Conservation (phyloP, 1,284 basidiomycete genomes). For the Sutorius eximius region DNA sequence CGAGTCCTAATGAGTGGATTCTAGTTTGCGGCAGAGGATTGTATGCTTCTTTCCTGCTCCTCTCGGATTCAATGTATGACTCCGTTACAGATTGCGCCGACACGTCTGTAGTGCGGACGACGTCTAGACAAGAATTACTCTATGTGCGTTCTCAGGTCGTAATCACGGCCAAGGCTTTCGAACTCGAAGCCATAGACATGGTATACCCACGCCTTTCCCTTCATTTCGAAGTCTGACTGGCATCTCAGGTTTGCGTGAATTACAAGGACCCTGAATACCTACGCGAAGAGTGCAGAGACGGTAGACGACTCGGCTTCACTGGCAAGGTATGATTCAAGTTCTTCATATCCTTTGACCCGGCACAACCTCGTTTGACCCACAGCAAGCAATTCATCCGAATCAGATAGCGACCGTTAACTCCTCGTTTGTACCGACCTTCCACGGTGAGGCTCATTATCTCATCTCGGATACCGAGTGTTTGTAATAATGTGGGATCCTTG, state of each 20-base stretch:
- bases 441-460: constrained; percentile 48
- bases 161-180: constrained; percentile 82
- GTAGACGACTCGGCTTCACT: constrained; percentile 75
- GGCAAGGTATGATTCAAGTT: constrained; percentile 62
- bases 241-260: constrained; percentile 78
- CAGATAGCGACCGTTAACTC: constrained; percentile 82
- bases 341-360: neutral
- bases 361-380: constrained; percentile 8
- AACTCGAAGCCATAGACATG: constrained; percentile 88
- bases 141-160: constrained; percentile 87
- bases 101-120: constrained; percentile 81
- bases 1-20: constrained; percentile 19
- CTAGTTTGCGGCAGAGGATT: constrained; percentile 91
- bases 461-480: neutral
- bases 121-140: constrained; percentile 72
- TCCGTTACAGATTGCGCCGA: constrained; percentile 75
- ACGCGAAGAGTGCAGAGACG: constrained; percentile 77
- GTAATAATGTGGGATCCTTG: neutral
- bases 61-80: constrained; percentile 3
- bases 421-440: constrained; percentile 74
- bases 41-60: constrained; percentile 41
- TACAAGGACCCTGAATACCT: constrained; percentile 79
- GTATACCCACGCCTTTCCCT: constrained; percentile 37
- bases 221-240: constrained; percentile 3
- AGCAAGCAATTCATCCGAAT: constrained; percentile 94